Conservation (phyloP, 495 filamentous ascomycete genomes). For the Echria macrotheca region DNA sequence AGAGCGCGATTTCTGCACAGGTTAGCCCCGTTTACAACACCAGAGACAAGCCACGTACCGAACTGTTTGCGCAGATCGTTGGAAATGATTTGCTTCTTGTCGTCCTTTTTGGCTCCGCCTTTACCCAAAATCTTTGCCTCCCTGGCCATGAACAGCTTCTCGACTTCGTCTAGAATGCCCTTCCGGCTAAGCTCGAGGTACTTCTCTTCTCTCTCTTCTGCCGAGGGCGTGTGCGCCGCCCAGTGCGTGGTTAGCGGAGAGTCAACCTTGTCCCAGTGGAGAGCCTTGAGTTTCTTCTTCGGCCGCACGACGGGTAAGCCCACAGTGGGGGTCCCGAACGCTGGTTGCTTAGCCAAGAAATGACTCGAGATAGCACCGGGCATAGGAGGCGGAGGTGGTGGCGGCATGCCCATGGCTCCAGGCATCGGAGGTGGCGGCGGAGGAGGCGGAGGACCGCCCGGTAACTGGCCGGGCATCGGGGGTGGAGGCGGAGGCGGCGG, state of each 20-base stretch:
- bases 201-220: constrained; percentile 84
- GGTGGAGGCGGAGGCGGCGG: constrained; percentile 29
- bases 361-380: constrained; percentile 53
- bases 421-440: constrained; percentile 32
- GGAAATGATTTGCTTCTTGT: constrained; percentile 96
- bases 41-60: constrained; percentile 39
- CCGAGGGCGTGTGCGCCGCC: constrained; percentile 78
- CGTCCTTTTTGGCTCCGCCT: constrained; percentile 61
- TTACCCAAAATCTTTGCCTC: constrained; percentile 83
- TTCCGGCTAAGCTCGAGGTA: constrained; percentile 87
- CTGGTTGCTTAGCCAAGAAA: constrained; percentile 45
- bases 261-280: constrained; percentile 99
- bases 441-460: constrained; percentile 48
- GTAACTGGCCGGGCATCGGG: constrained; percentile 42
- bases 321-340: constrained; percentile 32
- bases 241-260: constrained; percentile 90
- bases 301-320: constrained; percentile 73
- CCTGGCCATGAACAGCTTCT: constrained; percentile 95
- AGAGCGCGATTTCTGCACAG: constrained; percentile 69
- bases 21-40: constrained; percentile 14
- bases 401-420: constrained; percentile 31
- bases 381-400: constrained; percentile 50
- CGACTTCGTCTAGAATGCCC: constrained; percentile 94
- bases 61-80: constrained; percentile 87
- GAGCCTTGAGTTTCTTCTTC: constrained; percentile 98